Evolutionary conservation across 306 rosid genomes (phyloP), one percentile per base, ranked within the genome.

Genomic region (Astragalus glycyphyllos): DNA sequence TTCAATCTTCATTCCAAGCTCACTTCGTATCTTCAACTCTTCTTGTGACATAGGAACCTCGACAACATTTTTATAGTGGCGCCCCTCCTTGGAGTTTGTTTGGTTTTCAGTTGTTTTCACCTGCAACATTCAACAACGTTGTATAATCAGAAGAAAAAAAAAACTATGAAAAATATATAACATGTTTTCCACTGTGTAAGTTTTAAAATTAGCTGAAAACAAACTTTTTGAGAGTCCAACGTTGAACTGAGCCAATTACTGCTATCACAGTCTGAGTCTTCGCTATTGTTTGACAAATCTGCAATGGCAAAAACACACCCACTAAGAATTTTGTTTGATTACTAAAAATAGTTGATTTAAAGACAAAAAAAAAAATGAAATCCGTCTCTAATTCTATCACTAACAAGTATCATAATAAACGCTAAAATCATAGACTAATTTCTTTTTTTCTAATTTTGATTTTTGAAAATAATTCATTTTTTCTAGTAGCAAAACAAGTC

Each of bases 1-100:
- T 59, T 89, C 97, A 40, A 92, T 79, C 16, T 87, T 85, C 77
- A 54, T 82, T 56, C 80, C 92, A 8, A 89, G 82, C 80, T 86
- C 94, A 7, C 56, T 68, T 11, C 89, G 69, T 49, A 92, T 89
- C 76, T 80, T 85, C 86, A 74, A 42, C 57, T 89, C 96, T 65
- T 82, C 84, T 38, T 64, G 68, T 8, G 91, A 77, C 31, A 81
- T n/a, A 12, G 31, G 12, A 49, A 15, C 58, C 49, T 75, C 69
- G 0, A 57, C 5, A 58, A 37, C 20, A 15, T 37, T 71, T n/a
- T 69, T 45, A 11, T 70, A 65, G 3, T 20, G 23, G 23, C 23
- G 2, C 23, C 2, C 23, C 23, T 20, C 23, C 23, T 20, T 20
- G 23, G 23, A 20, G 1, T 2, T 20, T 20, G 47, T 74, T 29